Percentiles rank a stretch among this genome's conserved stretches.
phyloP scores from a whole-genome alignment of 257 asterid genomes.

The Agastache rugosa region DNA sequence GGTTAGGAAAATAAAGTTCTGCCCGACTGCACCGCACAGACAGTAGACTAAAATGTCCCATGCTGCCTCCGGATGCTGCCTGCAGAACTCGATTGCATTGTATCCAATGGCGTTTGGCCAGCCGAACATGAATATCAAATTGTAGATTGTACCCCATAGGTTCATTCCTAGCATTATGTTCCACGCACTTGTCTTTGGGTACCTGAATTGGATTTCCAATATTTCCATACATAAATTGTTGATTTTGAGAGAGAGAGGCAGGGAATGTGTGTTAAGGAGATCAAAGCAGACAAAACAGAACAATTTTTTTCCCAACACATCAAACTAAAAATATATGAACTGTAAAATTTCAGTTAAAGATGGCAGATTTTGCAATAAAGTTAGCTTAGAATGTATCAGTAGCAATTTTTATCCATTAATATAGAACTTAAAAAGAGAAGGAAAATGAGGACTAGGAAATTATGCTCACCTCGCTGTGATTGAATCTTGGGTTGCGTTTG shows the following conservation, averaged over 20 bases:
- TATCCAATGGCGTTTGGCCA: slow-evolving; percentile 85
- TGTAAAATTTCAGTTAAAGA: background rate
- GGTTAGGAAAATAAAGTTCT: slow-evolving; percentile 87
- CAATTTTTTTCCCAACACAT: slow-evolving; percentile 5
- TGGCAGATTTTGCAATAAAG: no score
- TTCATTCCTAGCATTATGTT: slow-evolving; percentile 99
- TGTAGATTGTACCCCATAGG: slow-evolving; percentile 96
- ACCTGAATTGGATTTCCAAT: slow-evolving; percentile 52
- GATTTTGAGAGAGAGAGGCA: background rate
- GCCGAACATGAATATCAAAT: slow-evolving; percentile 86
- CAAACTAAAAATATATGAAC: background rate
- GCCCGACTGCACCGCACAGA: slow-evolving; percentile 96
- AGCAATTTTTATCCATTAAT: background rate
- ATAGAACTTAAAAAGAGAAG: background rate
- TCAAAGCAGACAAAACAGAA: background rate
- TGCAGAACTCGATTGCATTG: slow-evolving; percentile 79
- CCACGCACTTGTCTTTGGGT: slow-evolving; percentile 94
- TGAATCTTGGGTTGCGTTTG: slow-evolving; percentile 99
- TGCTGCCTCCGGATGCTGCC: slow-evolving; percentile 94
- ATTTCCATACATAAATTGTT: background rate
- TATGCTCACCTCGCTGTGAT: slow-evolving; percentile 70
- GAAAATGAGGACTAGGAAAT: background rate
- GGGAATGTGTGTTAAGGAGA: background rate
- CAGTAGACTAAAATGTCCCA: slow-evolving; percentile 94
- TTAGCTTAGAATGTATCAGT: background rate